Evolutionary conservation across 495 filamentous ascomycete species (phyloP).

Genomic region (Immersiella caudata): DNA sequence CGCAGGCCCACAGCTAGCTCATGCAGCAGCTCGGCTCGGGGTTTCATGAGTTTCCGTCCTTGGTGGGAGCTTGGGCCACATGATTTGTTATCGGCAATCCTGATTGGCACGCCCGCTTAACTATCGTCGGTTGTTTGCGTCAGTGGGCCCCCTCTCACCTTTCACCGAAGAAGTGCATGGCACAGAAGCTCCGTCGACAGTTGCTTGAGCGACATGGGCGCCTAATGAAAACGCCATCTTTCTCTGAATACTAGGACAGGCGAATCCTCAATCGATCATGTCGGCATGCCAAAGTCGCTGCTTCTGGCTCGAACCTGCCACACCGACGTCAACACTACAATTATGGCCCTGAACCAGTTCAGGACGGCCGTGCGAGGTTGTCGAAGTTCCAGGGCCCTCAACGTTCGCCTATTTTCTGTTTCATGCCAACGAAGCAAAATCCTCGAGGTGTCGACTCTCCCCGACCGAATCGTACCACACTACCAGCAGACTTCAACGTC

Average conservation of each 20-base stretch:
- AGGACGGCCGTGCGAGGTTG: neutral
- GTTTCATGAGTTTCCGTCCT: neutral
- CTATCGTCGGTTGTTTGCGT: slow-evolving; percentile 17
- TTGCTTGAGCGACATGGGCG: neutral
- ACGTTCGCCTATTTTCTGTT: slow-evolving; percentile 48
- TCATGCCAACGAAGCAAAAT: slow-evolving; percentile 48
- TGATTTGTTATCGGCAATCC: neutral
- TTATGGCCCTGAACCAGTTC: neutral
- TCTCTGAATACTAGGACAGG: neutral
- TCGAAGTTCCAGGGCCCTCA: neutral
- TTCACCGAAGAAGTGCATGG: neutral
- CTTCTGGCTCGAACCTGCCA: slow-evolving; percentile 29
- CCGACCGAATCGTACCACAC: slow-evolving; percentile 54
- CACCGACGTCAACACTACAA: neutral
- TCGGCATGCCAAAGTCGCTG: slow-evolving; percentile 32
- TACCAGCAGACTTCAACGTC: slow-evolving; percentile 52
- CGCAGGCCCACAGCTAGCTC: neutral
- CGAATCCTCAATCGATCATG: slow-evolving; percentile 25
- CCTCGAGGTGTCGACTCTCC: slow-evolving; percentile 54
- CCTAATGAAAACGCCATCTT: neutral
- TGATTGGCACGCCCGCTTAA: slow-evolving; percentile 7
- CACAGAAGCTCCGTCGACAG: neutral
- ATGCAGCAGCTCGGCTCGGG: neutral
- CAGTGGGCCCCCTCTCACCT: slow-evolving; percentile 5
- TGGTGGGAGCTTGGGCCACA: neutral